Conservation (phyloP, 2,329 filamentous ascomycete genomes). For the Trichoderma endophyticum region DNA sequence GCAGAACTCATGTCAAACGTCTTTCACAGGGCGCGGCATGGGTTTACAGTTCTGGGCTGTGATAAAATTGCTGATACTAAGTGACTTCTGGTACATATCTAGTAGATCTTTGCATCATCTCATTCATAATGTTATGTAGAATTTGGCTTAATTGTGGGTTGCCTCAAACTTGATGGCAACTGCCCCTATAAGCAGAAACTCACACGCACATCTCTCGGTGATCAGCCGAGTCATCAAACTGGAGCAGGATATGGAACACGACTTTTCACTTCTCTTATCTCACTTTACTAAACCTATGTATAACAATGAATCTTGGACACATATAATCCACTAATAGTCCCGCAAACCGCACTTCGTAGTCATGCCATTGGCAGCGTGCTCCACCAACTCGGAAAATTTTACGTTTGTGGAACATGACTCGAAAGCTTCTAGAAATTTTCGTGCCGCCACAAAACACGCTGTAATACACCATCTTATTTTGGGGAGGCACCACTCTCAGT, state of each 20-base stretch:
- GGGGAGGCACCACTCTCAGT: not conserved
- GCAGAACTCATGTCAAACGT: not conserved
- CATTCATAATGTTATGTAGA: not conserved
- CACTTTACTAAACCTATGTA: not conserved
- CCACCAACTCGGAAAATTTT: slow-evolving; percentile 17
- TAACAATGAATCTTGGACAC: not conserved
- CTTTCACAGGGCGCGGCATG: not conserved
- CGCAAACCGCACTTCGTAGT: not conserved
- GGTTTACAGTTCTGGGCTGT: not conserved
- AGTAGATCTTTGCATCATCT: not conserved
- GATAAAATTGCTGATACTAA: not conserved
- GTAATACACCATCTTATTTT: not conserved
- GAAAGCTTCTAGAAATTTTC: slow-evolving; percentile 17
- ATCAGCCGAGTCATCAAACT: not conserved
- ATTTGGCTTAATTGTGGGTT: not conserved
- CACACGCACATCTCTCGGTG: not conserved
- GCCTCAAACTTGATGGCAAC: not conserved
- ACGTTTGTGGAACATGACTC: slow-evolving; percentile 15
- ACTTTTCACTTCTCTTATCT: not conserved
- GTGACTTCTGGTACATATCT: too few species aligned
- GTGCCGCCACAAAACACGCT: not conserved
- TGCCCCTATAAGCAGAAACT: not conserved
- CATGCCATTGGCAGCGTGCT: not conserved
- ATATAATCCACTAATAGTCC: slow-evolving; percentile 2
- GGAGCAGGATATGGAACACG: not conserved